Base-by-base conservation (phyloP, 2,329 filamentous ascomycete genomes). In the Penicillium sp. region DNA sequence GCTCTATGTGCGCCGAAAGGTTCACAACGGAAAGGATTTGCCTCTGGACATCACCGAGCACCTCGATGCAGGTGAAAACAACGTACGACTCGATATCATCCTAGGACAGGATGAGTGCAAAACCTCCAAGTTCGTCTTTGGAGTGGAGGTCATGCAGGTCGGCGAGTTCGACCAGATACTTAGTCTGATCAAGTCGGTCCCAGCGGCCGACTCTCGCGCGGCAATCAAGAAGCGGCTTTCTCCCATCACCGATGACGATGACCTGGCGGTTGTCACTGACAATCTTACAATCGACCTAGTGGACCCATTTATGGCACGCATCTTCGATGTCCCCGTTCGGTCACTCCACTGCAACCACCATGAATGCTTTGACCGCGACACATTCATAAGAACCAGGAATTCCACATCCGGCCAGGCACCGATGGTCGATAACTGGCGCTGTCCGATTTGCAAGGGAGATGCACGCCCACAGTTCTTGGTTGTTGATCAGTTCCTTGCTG, bases 321-420 rank as follows among this genome's bases (percentile, higher is more conserved):
- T 94, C 12, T 92, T 89, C 70, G 78, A 83, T 6, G 80, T 82
- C 0, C 93, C 94, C 1, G 90, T 88, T 2, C 87, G 93, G 29
- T 87, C 91, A 27, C 77, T 68, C 8, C 66, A 73, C 3, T 99
- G 94, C 72, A 78, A 79, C 25, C 93, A 99, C 70, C 78, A 88
- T 37, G 91, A 97, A 70, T 96, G 92, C 70, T 97, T 97, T 70
- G 93, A 97, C 71, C 84, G 97, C 8, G 83, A 89, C 21, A 93
- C 85, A 0, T 97, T 91, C 78, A 82, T 99, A 9, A 74, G 80
- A 15, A 90, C 88, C 6, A 85, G 90, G 17, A 71, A 66, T 23
- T 74, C 71, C 25, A 76, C 72, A 42, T 78, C 80, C 6, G 75
- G 76, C 15, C 82, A 81, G 59, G 71, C 75, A 25, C 61, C 65